Percentiles rank a stretch among this genome's conserved stretches.
Conservation (phyloP, 441 rosid species). For the Gossypium laxum region DNA sequence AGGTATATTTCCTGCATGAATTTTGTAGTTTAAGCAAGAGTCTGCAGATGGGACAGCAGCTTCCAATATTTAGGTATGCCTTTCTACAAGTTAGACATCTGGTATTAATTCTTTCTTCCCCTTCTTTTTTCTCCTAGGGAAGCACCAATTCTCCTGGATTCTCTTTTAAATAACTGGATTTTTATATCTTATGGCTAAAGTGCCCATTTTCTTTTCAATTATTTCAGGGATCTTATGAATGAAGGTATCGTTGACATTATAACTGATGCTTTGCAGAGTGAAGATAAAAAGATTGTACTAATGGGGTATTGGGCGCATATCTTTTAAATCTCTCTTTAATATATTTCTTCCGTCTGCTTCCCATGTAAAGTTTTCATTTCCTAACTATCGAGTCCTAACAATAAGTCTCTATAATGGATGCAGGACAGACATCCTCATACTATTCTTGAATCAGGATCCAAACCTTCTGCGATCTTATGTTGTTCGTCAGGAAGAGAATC, state of each 20-base stretch:
- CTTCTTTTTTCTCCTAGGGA: not conserved
- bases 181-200: not conserved
- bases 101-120: no score
- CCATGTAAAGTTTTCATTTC: constrained; percentile 4
- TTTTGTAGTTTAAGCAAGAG: constrained; percentile 95
- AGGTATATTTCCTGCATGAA: constrained; percentile 90
- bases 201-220: constrained; percentile 1
- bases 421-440: constrained; percentile 99
- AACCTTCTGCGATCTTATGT: constrained; percentile 86
- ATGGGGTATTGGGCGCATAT: constrained; percentile 64
- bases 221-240: constrained; percentile 70
- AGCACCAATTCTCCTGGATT: not conserved
- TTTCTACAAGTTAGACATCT: constrained; percentile 16
- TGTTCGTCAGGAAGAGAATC: constrained; percentile 67
- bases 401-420: constrained; percentile 47
- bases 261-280: constrained; percentile 72
- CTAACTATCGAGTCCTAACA: constrained; percentile 26
- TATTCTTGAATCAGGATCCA: constrained; percentile 92
- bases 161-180: not conserved
- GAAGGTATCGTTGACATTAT: constrained; percentile 85
- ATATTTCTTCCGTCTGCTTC: not conserved
- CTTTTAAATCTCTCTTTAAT: constrained; percentile 12
- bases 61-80: constrained; percentile 75
- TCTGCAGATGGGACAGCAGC: constrained; percentile 85
- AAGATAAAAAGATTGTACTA: constrained; percentile 75